Percentiles rank a stretch among this genome's conserved stretches.
These are phyloP conservation scores for Lipomyces chichibuensis DNA, from an alignment of 805 yeast genomes.

Conservation along the genomic window DNA sequence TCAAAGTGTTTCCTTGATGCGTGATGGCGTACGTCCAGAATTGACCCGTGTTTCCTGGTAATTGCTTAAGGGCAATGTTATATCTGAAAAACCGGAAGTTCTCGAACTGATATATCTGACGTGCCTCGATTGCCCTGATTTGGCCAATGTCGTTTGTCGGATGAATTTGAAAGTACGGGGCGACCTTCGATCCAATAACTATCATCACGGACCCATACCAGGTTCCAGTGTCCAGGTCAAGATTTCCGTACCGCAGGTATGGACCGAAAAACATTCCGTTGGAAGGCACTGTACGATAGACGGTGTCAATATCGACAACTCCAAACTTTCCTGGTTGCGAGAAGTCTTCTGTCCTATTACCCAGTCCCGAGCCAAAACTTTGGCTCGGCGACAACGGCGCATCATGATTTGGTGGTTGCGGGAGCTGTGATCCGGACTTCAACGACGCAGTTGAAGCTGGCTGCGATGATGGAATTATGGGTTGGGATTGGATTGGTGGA, in stretches of 20 bases:
- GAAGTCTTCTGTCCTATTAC: constrained; percentile 16
- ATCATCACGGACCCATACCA: constrained; percentile 34
- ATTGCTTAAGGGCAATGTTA: constrained; percentile 15
- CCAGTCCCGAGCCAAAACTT: not conserved
- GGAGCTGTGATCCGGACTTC: not conserved
- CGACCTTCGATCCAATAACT: constrained; percentile 14
- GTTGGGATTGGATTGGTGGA: constrained; percentile 1
- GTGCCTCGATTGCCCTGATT: constrained; percentile 21
- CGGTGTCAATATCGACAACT: constrained; percentile 22
- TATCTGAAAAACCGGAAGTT: constrained; percentile 26
- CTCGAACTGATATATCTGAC: constrained; percentile 20
- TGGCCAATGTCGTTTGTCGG: constrained; percentile 26
- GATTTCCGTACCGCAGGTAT: constrained; percentile 30
- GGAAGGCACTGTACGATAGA: constrained; percentile 25
- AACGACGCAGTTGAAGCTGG: constrained; percentile 6
- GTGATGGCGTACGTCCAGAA: constrained; percentile 35
- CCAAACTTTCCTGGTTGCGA: constrained; percentile 32
- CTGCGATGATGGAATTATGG: not conserved
- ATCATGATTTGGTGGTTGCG: not conserved
- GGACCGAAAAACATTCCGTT: constrained; percentile 34
- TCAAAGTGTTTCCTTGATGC: constrained; percentile 23
- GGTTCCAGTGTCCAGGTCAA: constrained; percentile 25
- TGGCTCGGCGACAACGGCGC: not conserved
- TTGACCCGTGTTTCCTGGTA: constrained; percentile 11
- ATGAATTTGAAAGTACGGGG: constrained; percentile 33